Evolutionary conservation across 306 rosid species (phyloP).

Genomic region (Geum urbanum): DNA sequence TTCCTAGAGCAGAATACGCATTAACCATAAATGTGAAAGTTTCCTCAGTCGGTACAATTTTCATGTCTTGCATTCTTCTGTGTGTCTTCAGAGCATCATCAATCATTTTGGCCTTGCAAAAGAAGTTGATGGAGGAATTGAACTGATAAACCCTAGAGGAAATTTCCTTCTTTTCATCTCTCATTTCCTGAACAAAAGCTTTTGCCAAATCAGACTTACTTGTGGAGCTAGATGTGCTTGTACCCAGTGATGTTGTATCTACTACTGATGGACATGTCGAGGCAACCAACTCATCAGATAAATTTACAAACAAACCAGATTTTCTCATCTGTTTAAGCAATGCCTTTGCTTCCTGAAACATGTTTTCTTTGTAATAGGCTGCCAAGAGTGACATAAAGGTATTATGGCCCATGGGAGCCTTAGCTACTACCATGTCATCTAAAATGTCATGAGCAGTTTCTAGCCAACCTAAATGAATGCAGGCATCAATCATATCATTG

Average conservation of each 20-base stretch:
- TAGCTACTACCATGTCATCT: slow-evolving; percentile 62
- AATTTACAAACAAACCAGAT: slow-evolving; percentile 24
- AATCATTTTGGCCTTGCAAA: slow-evolving; percentile 82
- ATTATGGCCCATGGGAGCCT: slow-evolving; percentile 32
- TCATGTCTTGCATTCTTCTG: slow-evolving; percentile 59
- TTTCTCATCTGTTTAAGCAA: slow-evolving; percentile 62
- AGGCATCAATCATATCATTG: slow-evolving; percentile 54
- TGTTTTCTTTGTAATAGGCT: slow-evolving; percentile 52
- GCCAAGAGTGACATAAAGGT: slow-evolving; percentile 45
- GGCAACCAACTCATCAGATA: slow-evolving; percentile 39
- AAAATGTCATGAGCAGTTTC: slow-evolving; percentile 83
- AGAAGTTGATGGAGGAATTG: slow-evolving; percentile 69
- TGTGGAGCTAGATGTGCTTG: slow-evolving; percentile 19
- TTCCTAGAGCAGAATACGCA: slow-evolving; percentile 63
- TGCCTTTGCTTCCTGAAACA: slow-evolving; percentile 65
- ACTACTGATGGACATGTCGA: slow-evolving; percentile 15
- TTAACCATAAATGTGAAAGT: slow-evolving; percentile 47
- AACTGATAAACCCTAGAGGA: slow-evolving; percentile 44
- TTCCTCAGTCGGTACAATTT: slow-evolving; percentile 51
- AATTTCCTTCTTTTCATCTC: slow-evolving; percentile 30
- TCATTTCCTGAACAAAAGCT: slow-evolving; percentile 46
- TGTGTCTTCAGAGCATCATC: slow-evolving; percentile 65
- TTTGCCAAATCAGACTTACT: slow-evolving; percentile 35
- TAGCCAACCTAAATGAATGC: slow-evolving; percentile 79
- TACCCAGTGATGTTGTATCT: neutral